Conservation (phyloP, 768 basidiomycete species). For the Tricholomella constricta region DNA sequence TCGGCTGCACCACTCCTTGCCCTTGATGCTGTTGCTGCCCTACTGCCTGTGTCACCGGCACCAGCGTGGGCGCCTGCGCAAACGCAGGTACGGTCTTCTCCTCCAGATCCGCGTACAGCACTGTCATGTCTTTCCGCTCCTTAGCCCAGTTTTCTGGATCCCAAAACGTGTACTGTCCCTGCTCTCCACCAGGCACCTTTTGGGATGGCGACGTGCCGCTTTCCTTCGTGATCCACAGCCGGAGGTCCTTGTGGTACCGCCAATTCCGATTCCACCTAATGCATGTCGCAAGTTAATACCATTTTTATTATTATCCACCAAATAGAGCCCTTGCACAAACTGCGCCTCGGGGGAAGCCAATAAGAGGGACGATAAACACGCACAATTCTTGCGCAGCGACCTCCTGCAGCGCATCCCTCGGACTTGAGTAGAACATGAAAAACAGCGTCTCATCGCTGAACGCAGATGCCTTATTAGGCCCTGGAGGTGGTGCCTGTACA, state of each 20-base stretch:
- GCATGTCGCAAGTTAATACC: conserved; percentile 11
- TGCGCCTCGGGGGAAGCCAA: not conserved
- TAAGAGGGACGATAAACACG: conserved; percentile 37
- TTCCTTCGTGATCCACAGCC: conserved; percentile 86
- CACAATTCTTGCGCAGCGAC: conserved; percentile 94
- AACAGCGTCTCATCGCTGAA: conserved; percentile 97
- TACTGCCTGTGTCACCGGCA: conserved; percentile 37
- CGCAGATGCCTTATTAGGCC: conserved; percentile 73
- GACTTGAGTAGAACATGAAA: conserved; percentile 97
- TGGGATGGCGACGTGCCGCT: conserved; percentile 73
- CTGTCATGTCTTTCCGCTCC: conserved; percentile 76
- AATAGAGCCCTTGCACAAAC: not conserved
- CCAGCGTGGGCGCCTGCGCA: conserved; percentile 48
- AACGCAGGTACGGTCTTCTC: conserved; percentile 72
- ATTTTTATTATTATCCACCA: not conserved
- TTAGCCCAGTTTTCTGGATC: conserved; percentile 80
- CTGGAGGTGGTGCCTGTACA: conserved; percentile 85
- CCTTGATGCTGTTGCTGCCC: conserved; percentile 36
- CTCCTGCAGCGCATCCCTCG: conserved; percentile 91
- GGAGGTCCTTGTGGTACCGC: conserved; percentile 93
- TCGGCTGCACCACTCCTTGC: conserved; percentile 30
- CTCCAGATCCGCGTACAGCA: conserved; percentile 72
- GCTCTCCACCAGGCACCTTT: conserved; percentile 80
- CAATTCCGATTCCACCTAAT: conserved; percentile 89
- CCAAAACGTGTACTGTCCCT: conserved; percentile 91